Conservation (phyloP, 129 eudicot species). For the Sambucus nigra region DNA sequence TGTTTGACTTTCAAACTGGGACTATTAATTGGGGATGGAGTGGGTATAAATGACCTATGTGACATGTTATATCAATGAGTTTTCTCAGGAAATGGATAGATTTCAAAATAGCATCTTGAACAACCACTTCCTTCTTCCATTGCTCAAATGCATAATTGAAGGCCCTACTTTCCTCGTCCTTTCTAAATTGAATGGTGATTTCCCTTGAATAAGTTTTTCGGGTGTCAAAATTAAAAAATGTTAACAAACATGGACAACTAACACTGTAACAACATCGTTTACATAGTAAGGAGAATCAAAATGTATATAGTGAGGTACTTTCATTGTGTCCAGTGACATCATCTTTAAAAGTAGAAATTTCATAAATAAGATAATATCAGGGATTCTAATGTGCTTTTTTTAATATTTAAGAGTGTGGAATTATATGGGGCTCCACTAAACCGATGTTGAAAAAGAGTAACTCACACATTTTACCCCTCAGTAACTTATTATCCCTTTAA, state of each 20-base stretch:
- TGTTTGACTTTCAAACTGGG: too few relatives aligned
- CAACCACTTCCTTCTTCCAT: slow-evolving; percentile 53
- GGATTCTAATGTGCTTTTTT: too few relatives aligned
- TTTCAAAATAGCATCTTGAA: slow-evolving; percentile 42
- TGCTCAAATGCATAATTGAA: slow-evolving; percentile 87
- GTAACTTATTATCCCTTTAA: neutral
- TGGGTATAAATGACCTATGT: neutral
- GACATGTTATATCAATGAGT: neutral
- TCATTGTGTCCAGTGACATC: neutral
- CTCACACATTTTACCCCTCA: too few relatives aligned
- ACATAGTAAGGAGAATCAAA: slow-evolving; percentile 7
- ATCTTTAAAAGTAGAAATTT: neutral
- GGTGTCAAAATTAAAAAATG: slow-evolving; percentile 24
- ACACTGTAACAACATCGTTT: slow-evolving; percentile 1
- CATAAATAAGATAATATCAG: neutral
- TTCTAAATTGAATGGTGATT: slow-evolving; percentile 58
- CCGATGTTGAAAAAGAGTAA: too few relatives aligned
- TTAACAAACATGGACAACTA: slow-evolving; percentile 6
- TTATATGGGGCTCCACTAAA: too few relatives aligned
- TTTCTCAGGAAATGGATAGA: slow-evolving; percentile 3
- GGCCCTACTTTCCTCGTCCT: slow-evolving; percentile 77
- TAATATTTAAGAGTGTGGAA: neutral
- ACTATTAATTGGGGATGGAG: too few relatives aligned
- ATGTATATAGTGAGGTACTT: neutral
- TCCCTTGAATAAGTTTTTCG: slow-evolving; percentile 80